A percentile compares a stretch with the other conserved stretches of the same genome.
These are phyloP conservation scores for Mortierella sp. DNA, from an alignment of 371 early-diverging fungal species.

Conservation along the genomic window DNA sequence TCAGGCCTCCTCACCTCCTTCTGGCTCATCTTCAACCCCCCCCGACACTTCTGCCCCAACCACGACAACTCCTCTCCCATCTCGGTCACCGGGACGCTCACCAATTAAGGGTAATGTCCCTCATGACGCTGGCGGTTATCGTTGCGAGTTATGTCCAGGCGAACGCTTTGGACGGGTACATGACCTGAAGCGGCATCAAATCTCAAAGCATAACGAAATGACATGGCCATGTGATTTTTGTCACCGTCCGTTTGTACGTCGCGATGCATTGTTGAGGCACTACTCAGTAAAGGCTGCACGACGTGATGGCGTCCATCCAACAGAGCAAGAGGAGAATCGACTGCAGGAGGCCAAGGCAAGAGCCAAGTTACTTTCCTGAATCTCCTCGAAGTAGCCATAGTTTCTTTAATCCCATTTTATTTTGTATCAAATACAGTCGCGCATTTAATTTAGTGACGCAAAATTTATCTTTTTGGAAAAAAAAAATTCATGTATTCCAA, in stretches of 20 bases:
- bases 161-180: constrained; percentile 56
- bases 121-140: constrained; percentile 42
- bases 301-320: constrained; percentile 49
- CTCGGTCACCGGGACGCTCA: constrained; percentile 6
- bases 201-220: constrained; percentile 56
- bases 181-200: constrained; percentile 55
- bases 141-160: constrained; percentile 49
- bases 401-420: neutral
- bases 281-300: constrained; percentile 53
- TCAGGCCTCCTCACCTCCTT: neutral
- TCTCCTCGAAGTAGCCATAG: no score
- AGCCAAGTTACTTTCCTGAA: constrained; percentile 37
- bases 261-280: constrained; percentile 48
- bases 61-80: constrained; percentile 3
- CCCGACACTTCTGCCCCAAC: neutral
- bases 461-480: neutral
- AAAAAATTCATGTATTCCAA: no score
- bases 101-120: constrained; percentile 13
- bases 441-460: constrained; percentile 5
- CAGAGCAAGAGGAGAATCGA: constrained; percentile 37
- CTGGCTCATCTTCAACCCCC: neutral
- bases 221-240: constrained; percentile 57
- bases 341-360: constrained; percentile 47
- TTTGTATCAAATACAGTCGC: neutral
- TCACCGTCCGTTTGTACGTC: constrained; percentile 50